Percentiles rank a stretch among this genome's conserved stretches.
These are phyloP conservation scores for Fonsecaea erecta DNA, from an alignment of 2,329 filamentous ascomycete genomes.

Conservation along the genomic window DNA sequence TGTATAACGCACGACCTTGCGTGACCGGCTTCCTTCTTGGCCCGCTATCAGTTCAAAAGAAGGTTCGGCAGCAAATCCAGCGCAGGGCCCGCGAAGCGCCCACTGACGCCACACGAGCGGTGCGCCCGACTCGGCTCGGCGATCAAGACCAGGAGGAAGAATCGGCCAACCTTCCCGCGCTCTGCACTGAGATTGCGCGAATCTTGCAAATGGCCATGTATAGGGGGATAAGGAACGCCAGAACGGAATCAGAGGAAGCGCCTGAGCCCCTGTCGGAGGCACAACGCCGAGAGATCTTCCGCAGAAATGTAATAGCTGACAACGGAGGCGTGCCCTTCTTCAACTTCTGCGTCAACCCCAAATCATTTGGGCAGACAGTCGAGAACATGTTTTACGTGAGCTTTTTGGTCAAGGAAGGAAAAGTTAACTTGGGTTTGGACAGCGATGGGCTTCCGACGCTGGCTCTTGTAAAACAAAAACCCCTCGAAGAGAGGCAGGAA, in stretches of 20 bases:
- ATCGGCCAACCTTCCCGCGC: constrained; percentile 75
- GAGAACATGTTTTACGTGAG: constrained; percentile 98
- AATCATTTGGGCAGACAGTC: constrained; percentile 89
- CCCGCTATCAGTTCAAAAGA: constrained; percentile 86
- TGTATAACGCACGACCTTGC: constrained; percentile 72
- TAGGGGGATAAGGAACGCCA: constrained; percentile 50
- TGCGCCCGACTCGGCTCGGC: constrained; percentile 75
- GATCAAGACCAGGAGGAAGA: constrained; percentile 75
- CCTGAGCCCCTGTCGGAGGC: constrained; percentile 44
- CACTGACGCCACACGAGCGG: constrained; percentile 69
- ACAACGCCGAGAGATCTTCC: constrained; percentile 60
- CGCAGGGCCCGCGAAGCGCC: constrained; percentile 72
- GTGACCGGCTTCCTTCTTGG: constrained; percentile 85
- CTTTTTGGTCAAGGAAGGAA: constrained; percentile 88
- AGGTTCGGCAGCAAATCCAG: constrained; percentile 70
- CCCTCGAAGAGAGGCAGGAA: constrained; percentile 51
- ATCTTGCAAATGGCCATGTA: constrained; percentile 57
- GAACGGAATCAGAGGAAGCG: constrained; percentile 40
- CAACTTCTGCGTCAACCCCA: constrained; percentile 86
- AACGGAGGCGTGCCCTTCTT: constrained; percentile 78
- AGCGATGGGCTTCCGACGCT: constrained; percentile 76
- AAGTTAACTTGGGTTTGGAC: constrained; percentile 74
- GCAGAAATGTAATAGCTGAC: constrained; percentile 66
- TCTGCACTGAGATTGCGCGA: constrained; percentile 75
- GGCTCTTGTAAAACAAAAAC: constrained; percentile 52